A percentile compares a stretch with the other conserved stretches of the same genome.
These are phyloP conservation scores for Trametes sp. DNA, from an alignment of 1,284 basidiomycete genomes.

Conservation along the genomic window DNA sequence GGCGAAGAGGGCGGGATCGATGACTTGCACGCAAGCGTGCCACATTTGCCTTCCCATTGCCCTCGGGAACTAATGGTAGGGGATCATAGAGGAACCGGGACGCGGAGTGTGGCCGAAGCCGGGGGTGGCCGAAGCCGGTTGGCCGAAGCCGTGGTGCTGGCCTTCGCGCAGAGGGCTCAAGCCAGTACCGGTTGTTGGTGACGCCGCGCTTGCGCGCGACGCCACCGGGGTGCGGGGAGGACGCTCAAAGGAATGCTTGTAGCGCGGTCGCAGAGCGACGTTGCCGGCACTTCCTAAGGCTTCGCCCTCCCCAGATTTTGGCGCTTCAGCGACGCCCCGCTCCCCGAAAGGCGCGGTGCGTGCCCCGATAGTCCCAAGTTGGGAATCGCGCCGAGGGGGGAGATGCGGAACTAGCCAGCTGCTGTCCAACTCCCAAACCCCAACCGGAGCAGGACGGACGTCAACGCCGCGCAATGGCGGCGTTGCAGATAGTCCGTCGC, in stretches of 20 bases:
- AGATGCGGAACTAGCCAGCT: neutral
- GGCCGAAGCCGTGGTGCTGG: no score
- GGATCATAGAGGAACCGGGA: neutral
- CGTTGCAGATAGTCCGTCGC: neutral
- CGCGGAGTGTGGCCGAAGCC: neutral
- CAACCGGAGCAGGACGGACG: neutral
- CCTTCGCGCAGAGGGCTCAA: slow-evolving; percentile 4
- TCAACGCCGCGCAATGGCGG: neutral
- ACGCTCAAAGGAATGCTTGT: neutral
- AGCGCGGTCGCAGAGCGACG: neutral
- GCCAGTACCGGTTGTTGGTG: no score
- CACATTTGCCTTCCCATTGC: no score
- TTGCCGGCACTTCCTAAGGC: slow-evolving; percentile 1
- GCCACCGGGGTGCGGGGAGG: neutral
- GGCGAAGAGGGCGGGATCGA: no score
- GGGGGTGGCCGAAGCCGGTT: no score
- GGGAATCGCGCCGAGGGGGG: slow-evolving; percentile 12
- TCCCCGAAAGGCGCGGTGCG: neutral
- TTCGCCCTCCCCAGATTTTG: slow-evolving; percentile 10
- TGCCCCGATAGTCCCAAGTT: slow-evolving; percentile 2
- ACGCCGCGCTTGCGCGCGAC: no score
- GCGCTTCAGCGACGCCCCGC: neutral
- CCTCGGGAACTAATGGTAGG: no score
- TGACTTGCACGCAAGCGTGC: no score
- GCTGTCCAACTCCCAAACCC: slow-evolving; percentile 1